phyloP scores from a whole-genome alignment of 176 grass and related monocot species.

The Secale cereale region DNA sequence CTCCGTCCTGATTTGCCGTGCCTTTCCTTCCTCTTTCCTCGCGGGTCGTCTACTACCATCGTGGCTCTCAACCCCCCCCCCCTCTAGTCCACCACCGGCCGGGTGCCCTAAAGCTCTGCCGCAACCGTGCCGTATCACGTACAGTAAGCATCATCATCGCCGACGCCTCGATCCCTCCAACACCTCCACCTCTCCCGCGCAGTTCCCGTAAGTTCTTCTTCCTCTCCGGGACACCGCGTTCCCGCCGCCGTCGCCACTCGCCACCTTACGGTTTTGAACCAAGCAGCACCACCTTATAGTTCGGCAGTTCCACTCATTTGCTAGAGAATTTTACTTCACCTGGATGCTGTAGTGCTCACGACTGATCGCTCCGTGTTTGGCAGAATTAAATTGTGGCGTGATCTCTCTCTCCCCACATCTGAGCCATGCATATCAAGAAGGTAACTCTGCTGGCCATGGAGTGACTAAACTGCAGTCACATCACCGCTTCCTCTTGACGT shows the following conservation, averaged over 20 bases:
- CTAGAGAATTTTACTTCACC: too few relatives aligned
- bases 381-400: conserved; percentile 7
- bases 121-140: not conserved
- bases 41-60: not conserved
- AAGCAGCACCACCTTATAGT: too few relatives aligned
- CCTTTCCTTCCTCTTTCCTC: not conserved
- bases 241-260: too few relatives aligned
- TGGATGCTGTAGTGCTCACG: not conserved
- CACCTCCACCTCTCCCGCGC: too few relatives aligned
- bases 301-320: too few relatives aligned
- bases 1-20: not conserved
- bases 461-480: too few relatives aligned
- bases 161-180: too few relatives aligned
- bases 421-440: conserved; percentile 83
- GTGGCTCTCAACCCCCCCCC: not conserved
- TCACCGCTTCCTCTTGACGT: not conserved
- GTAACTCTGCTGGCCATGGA: conserved; percentile 9
- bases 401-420: not conserved
- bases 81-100: not conserved
- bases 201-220: too few relatives aligned
- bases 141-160: too few relatives aligned
- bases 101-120: not conserved
- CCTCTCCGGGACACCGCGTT: too few relatives aligned
- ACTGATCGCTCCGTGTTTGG: not conserved
- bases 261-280: too few relatives aligned